Evolutionary conservation across 148 eudicot species (phyloP).

Genomic region (Amaranthus hypochondriacus): DNA sequence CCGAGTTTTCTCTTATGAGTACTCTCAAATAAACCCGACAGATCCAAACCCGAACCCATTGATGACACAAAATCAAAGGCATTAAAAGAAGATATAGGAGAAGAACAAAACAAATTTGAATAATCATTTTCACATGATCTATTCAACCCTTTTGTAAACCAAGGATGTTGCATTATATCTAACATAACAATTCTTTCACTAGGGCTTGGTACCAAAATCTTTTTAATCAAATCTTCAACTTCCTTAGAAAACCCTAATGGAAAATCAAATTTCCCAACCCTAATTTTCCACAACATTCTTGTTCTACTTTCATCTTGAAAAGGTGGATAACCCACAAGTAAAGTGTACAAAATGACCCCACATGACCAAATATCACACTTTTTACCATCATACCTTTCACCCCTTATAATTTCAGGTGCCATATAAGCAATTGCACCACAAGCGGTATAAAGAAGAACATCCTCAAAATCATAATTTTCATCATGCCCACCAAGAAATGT

Average conservation of each 20-base stretch:
- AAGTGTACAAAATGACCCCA: slow-evolving; percentile 42
- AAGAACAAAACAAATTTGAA: slow-evolving; percentile 1
- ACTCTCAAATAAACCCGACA: slow-evolving; percentile 46
- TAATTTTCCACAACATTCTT: slow-evolving; percentile 40
- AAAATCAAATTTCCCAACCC: slow-evolving; percentile 27
- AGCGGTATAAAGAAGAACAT: slow-evolving; percentile 42
- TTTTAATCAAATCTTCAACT: slow-evolving; percentile 27
- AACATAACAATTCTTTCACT: slow-evolving; percentile 32
- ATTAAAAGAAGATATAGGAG: slow-evolving; percentile 33
- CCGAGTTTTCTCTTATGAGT: slow-evolving; percentile 15
- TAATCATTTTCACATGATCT: slow-evolving; percentile 19
- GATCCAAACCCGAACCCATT: slow-evolving; percentile 59
- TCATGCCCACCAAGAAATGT: slow-evolving; percentile 36
- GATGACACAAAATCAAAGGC: slow-evolving; percentile 58
- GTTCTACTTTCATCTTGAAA: slow-evolving; percentile 43
- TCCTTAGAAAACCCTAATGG: slow-evolving; percentile 32
- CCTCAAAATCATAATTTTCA: slow-evolving; percentile 9
- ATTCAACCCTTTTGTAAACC: slow-evolving; percentile 36
- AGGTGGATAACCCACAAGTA: slow-evolving; percentile 41
- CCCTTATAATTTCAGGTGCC: slow-evolving; percentile 47
- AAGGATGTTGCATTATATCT: slow-evolving; percentile 33
- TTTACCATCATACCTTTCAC: slow-evolving; percentile 35
- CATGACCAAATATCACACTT: slow-evolving; percentile 54
- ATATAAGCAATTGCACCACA: slow-evolving; percentile 62
- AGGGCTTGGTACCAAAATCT: slow-evolving; percentile 33